Evolutionary conservation across 2,329 filamentous ascomycete genomes (phyloP).

Genomic region (Grosmannia clavigera): DNA sequence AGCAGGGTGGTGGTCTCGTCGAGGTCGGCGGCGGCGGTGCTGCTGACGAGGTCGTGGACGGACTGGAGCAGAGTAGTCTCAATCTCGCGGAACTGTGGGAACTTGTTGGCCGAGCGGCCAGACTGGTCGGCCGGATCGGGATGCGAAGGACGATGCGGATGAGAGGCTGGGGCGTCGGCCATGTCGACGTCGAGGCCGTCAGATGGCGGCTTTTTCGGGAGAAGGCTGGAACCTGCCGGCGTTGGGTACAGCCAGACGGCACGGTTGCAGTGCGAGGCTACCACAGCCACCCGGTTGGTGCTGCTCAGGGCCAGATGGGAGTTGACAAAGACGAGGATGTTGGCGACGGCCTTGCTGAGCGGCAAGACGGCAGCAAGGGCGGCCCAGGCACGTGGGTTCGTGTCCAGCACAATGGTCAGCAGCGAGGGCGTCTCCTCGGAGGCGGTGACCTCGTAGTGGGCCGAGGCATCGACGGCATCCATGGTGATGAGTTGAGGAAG

Average conservation of each 20-base stretch:
- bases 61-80: slow-evolving; percentile 69
- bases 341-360: slow-evolving; percentile 71
- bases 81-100: slow-evolving; percentile 78
- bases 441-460: slow-evolving; percentile 45
- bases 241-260: slow-evolving; percentile 82
- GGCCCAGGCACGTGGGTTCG: slow-evolving; percentile 85
- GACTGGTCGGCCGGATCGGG: slow-evolving; percentile 1
- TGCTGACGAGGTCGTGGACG: slow-evolving; percentile 57
- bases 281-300: slow-evolving; percentile 80
- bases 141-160: not conserved
- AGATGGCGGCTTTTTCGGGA: no score
- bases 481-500: slow-evolving; percentile 22
- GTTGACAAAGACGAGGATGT: slow-evolving; percentile 92
- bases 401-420: slow-evolving; percentile 84
- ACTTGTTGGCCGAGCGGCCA: slow-evolving; percentile 63
- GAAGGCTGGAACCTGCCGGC: not conserved
- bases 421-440: slow-evolving; percentile 60
- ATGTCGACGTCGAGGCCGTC: slow-evolving; percentile 8
- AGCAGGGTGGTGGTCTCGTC: slow-evolving; percentile 73
- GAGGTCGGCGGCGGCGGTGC: slow-evolving; percentile 54
- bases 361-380: slow-evolving; percentile 62
- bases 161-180: not conserved
- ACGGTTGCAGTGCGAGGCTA: slow-evolving; percentile 78
- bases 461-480: slow-evolving; percentile 45
- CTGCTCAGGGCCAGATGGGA: slow-evolving; percentile 91